phyloP scores from a whole-genome alignment of 169 alveolate genomes.

The Eimeria brunetti region DNA sequence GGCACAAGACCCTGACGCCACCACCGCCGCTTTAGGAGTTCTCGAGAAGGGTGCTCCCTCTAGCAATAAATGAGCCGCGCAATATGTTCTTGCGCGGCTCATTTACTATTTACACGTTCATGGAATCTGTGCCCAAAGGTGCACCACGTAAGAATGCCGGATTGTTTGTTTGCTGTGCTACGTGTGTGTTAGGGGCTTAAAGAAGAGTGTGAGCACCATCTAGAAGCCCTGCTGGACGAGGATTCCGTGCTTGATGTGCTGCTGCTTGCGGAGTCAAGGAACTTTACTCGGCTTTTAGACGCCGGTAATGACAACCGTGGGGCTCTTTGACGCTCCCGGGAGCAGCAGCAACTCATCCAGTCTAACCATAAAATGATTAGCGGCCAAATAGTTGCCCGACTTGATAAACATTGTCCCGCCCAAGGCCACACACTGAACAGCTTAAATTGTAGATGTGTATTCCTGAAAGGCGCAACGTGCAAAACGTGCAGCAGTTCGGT shows the following conservation, averaged over 20 bases:
- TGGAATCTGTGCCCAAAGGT: not conserved
- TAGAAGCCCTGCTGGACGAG: constrained; percentile 40
- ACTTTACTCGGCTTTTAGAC: constrained; percentile 48
- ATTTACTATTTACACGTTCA: not conserved
- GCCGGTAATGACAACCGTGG: constrained; percentile 25
- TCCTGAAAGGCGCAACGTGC: not conserved
- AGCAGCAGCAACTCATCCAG: not conserved
- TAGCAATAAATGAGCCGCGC: too few relatives aligned
- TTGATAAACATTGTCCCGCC: not conserved
- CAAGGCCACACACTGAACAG: not conserved
- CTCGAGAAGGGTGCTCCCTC: not conserved
- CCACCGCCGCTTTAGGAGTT: not conserved
- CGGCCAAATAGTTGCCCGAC: not conserved
- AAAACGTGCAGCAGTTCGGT: not conserved
- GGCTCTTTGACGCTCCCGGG: not conserved
- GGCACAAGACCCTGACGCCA: not conserved
- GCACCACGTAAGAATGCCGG: not conserved
- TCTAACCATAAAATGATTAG: not conserved
- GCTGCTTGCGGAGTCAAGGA: constrained; percentile 57
- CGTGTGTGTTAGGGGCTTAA: constrained; percentile 45
- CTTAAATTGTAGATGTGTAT: not conserved
- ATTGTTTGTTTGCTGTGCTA: not conserved
- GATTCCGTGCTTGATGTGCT: constrained; percentile 57
- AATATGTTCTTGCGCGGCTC: not conserved
- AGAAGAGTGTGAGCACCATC: constrained; percentile 64